Base-by-base conservation (phyloP, 2,329 filamentous ascomycete genomes). In the Coniosporium tulheliwenetii region DNA sequence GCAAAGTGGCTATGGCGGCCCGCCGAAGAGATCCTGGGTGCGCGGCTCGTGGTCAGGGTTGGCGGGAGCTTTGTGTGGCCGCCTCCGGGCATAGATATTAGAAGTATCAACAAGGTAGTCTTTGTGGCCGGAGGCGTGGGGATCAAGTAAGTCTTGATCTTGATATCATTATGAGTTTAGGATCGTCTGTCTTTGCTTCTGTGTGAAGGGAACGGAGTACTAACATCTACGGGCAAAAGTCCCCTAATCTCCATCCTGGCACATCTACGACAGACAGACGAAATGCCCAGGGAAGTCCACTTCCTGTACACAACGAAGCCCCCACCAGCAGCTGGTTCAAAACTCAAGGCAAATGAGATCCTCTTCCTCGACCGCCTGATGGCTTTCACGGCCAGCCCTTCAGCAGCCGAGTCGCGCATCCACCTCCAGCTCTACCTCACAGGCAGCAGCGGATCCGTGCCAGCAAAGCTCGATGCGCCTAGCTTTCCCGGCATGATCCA, bases 61-160 rank as follows among this genome's bases (percentile, higher is more conserved):
- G 86, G 86, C 1, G 86, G 86, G 0, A 79, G 75, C 48, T 94
- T 94, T 52, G 70, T 80, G 3, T 93, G 79, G 66, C 86, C 86
- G 0, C 83, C 81, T 0, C 62, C 65, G 0, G 57, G 59, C 14
- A 45, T 71, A 14, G 59, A 69, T 38, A 44, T 57, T 2, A 51
- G 55, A 3, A 48, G 56, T 4, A 64, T 81, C 35, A 65, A 67
- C 36, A 75, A 72, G 41, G 67, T 81, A 5, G 72, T 93, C 3
- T 78, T 93, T 45, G 67, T 93, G 10, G 85, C 84, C 0, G 85
- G 84, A 1, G 85, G 85, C 1, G 78, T 93, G 15, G 85, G 85
- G 0, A 79, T 93, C 42, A 93, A 93, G 73, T 76, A 58, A 47
- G 69, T 54, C 19, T 8, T 34, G 32, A 37, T n/a, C 30, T 12